Evolutionary conservation across 345 rosid species (phyloP), one percentile per base, ranked within the genome.

Genomic region (Excoecaria agallocha): DNA sequence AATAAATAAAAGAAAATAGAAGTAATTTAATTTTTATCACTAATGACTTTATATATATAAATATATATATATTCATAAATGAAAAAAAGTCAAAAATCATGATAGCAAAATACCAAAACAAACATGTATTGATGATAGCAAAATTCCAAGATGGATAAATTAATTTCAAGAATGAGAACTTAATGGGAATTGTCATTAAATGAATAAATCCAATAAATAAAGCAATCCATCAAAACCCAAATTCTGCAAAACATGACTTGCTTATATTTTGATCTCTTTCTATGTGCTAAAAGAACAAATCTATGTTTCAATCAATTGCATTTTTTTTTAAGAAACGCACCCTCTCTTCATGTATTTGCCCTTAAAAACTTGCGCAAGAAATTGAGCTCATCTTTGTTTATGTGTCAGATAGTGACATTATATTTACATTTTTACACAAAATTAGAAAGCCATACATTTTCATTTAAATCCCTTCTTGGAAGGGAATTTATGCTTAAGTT

Each of bases 341-440:
- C n/a, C n/a, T n/a, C n/a, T n/a, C n/a, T n/a, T n/a, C n/a, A 61
- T 7, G n/a, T 15, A 6, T 11, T 1, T 63, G 38, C 20, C 12
- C 20, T 12, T n/a, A 49, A 48, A 49, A 67, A 25, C 37, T 67
- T 68, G 66, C 74, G 38, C 49, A 80, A 76, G 67, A 41, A 68
- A 68, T 55, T 66, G 68, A 66, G 76, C 10, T 57, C 24, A 71
- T 20, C 1, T 17, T 0, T n/a, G 6, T 22, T 56, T 52, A 12
- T 43, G 20, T 49, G 3, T 49, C 5, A 10, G 56, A 67, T 16
- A 13, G 43, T 49, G 71, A 67, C 41, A 67, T 49, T 6, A 66
- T 19, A 24, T 48, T 67, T 67, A 20, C 48, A 19, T 45, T 8
- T 71, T 46, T 65, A 56, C 22, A 5, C 45, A 12, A 71, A 74